Base-by-base conservation (phyloP, 495 filamentous ascomycete genomes). In the Aspergillus indologenus region DNA sequence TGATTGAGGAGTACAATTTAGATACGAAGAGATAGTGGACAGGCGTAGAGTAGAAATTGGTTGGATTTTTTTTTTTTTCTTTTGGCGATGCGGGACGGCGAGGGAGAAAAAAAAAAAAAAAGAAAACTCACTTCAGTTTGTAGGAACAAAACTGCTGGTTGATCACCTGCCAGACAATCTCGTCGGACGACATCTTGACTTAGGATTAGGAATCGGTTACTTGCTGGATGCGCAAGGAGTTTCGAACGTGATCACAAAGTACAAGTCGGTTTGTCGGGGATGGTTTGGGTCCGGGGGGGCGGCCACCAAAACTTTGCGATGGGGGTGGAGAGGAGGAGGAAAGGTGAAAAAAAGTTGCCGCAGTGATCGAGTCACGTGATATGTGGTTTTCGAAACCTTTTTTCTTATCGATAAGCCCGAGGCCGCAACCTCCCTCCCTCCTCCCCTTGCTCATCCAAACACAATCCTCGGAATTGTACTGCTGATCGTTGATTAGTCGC, bases 151-250 rank as follows among this genome's bases (percentile, higher is more conserved):
- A 96, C 73, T 96, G 90, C 75, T 97, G 87, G 72, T 91, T 91
- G 57, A 96, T 96, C 56, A 95, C 86, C 67, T 92, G 88, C 94
- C 94, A 98, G 65, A 98, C 90, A 63, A 98, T 95, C 73, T 98
- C 94, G 81, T 98, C 94, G 47, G 91, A 96, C 65, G 89, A 84
- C 82, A 87, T 90, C 18, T 62, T 72, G 59, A 40, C n/a, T 29
- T n/a, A 29, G 3, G 26, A 29, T 29, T n/a, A n/a, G n/a, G n/a
- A 29, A 9, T 29, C 4, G 34, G 7, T 40, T 7, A 40, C 34
- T 40, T 40, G 26, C 26, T 3, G 9, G 3, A 9, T 29, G 4
- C 26, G 26, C 26, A 29, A 29, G 26, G n/a, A n/a, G n/a, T n/a
- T n/a, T n/a, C n/a, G n/a, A n/a, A n/a, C n/a, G n/a, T n/a, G n/a